Evolutionary conservation across 768 basidiomycete genomes (phyloP).

Genomic region (Fibroporia radiculosa): DNA sequence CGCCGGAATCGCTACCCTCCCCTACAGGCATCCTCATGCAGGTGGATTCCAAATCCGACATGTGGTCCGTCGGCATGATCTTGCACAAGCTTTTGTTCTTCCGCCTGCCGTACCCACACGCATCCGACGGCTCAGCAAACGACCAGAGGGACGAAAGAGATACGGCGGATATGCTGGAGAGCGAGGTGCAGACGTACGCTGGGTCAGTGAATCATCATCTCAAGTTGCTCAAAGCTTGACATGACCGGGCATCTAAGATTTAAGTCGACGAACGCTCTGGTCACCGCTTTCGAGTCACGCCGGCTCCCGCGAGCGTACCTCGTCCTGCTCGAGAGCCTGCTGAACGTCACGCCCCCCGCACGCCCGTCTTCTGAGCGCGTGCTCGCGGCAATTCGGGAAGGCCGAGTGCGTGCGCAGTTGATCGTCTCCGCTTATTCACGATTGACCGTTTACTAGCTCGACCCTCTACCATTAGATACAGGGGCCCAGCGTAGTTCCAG

Average conservation of each 20-base stretch:
- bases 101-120: conserved; percentile 75
- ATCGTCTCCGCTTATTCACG: not conserved
- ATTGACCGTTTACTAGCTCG: conserved; percentile 19
- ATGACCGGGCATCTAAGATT: conserved; percentile 30
- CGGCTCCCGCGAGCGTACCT: conserved; percentile 65
- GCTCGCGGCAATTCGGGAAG: conserved; percentile 55
- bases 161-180: conserved; percentile 62
- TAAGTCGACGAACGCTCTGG: conserved; percentile 41
- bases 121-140: conserved; percentile 44
- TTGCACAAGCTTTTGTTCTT: conserved; percentile 92
- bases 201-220: conserved; percentile 41
- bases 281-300: conserved; percentile 57
- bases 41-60: conserved; percentile 84
- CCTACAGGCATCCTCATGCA: conserved; percentile 61
- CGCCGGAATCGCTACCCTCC: conserved; percentile 79
- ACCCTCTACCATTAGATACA: conserved; percentile 12
- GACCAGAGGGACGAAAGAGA: conserved; percentile 45
- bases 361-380: conserved; percentile 74
- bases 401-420: conserved; percentile 45
- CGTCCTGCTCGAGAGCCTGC: conserved; percentile 62
- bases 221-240: not conserved
- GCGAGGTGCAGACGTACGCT: conserved; percentile 64
- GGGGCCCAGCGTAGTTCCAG: not conserved
- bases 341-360: conserved; percentile 50
- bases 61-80: conserved; percentile 98